Evolutionary conservation across 768 basidiomycete species (phyloP).

Genomic region (Calocera cornea): DNA sequence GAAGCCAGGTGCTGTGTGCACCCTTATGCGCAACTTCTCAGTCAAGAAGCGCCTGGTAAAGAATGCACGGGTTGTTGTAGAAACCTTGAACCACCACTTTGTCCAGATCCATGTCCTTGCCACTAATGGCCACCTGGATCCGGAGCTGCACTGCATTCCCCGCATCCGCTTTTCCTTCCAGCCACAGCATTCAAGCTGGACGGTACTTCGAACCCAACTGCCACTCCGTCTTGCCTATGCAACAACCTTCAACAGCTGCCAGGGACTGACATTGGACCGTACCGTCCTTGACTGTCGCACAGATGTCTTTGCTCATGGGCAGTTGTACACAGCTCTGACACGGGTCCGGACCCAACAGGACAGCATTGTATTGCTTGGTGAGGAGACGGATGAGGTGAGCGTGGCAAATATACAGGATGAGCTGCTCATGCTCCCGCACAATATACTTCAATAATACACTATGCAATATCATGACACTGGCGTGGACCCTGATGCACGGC

Average conservation of each 20-base stretch:
- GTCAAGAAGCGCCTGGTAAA: conserved; percentile 29
- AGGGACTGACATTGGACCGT: conserved; percentile 13
- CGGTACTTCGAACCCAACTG: conserved; percentile 7
- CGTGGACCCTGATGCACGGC: too few relatives aligned
- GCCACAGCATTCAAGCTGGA: not conserved
- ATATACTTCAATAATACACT: not conserved
- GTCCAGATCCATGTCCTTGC: conserved; percentile 17
- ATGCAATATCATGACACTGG: too few relatives aligned
- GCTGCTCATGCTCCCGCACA: not conserved
- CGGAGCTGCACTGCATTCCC: not conserved
- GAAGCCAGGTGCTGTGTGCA: conserved; percentile 25
- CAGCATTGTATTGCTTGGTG: not conserved
- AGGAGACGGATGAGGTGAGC: not conserved
- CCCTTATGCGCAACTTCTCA: conserved; percentile 29
- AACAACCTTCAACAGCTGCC: conserved; percentile 12
- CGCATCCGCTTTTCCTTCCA: not conserved
- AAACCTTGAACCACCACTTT: conserved; percentile 18
- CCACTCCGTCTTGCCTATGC: conserved; percentile 5
- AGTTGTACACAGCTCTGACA: not conserved
- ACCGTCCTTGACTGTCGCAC: not conserved
- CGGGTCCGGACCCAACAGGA: not conserved
- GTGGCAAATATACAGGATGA: not conserved
- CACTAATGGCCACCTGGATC: not conserved
- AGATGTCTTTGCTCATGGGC: too few relatives aligned
- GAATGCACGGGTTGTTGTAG: conserved; percentile 28